Percentiles rank a stretch among this genome's conserved stretches.
phyloP scores from a whole-genome alignment of 331 rosid species.

The Saraca asoca region DNA sequence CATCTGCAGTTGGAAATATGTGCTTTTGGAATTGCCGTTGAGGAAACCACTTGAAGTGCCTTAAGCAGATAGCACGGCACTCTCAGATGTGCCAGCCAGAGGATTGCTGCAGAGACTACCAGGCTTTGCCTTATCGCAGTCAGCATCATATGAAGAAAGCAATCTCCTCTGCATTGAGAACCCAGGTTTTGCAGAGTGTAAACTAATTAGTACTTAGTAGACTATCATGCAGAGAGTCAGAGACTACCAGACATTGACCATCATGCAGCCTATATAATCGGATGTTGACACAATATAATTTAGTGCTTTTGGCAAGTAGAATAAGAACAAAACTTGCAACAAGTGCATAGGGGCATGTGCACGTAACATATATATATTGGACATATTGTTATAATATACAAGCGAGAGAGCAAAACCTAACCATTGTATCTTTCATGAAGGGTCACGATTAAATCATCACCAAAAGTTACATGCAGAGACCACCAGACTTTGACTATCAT shows the following conservation, averaged over 20 bases:
- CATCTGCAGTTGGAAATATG: too few species aligned
- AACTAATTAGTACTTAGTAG: conserved; percentile 1
- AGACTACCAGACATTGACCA: too few species aligned
- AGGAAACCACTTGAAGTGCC: conserved; percentile 9
- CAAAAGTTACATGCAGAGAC: neutral
- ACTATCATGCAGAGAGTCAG: neutral
- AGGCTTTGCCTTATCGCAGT: conserved; percentile 45
- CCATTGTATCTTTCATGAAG: neutral
- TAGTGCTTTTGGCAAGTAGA: too few species aligned
- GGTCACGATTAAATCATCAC: conserved; percentile 4
- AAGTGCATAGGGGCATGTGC: too few species aligned
- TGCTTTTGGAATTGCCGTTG: too few species aligned
- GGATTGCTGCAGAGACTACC: conserved; percentile 32
- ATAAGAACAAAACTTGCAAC: too few species aligned
- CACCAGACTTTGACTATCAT: too few species aligned
- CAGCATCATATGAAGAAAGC: conserved; percentile 54
- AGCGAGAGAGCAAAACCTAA: too few species aligned
- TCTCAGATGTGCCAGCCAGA: conserved; percentile 48
- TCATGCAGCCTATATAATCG: too few species aligned
- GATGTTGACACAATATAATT: too few species aligned
- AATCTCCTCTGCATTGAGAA: conserved; percentile 55
- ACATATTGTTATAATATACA: too few species aligned
- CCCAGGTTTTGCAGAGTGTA: neutral
- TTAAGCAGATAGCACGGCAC: conserved; percentile 64
- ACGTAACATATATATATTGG: too few species aligned